A percentile compares a stretch with the other conserved stretches of the same genome.
These are phyloP conservation scores for Escallonia rubra DNA, from an alignment of 129 eudicot genomes.

Conservation along the genomic window DNA sequence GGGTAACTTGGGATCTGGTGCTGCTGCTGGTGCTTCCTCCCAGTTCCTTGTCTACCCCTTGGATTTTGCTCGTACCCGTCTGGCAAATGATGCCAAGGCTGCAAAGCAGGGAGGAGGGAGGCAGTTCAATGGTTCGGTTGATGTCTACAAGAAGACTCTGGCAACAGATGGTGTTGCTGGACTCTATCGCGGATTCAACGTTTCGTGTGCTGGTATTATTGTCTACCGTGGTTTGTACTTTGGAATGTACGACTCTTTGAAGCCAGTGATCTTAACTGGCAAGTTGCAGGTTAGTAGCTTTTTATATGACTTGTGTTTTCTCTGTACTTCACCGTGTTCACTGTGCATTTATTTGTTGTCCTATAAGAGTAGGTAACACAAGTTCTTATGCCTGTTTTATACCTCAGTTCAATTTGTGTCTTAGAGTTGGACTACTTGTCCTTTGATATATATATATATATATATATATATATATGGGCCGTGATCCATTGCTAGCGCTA, in stretches of 20 bases:
- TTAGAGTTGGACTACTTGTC: not conserved
- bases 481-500: no score
- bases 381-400: not conserved
- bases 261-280: slow-evolving; percentile 54
- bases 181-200: slow-evolving; percentile 58
- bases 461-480: no score
- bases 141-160: slow-evolving; percentile 53
- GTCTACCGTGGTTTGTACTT: slow-evolving; percentile 60
- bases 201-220: slow-evolving; percentile 56
- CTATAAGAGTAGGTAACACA: no score
- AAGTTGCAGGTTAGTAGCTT: slow-evolving; percentile 36
- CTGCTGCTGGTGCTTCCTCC: slow-evolving; percentile 62
- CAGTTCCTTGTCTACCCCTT: slow-evolving; percentile 52
- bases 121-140: slow-evolving; percentile 51
- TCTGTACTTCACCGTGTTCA: not conserved
- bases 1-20: slow-evolving; percentile 58
- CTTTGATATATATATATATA: no score
- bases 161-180: slow-evolving; percentile 74
- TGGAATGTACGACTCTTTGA: slow-evolving; percentile 61
- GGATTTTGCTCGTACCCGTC: slow-evolving; percentile 57
- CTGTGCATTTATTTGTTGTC: not conserved
- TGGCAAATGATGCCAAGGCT: slow-evolving; percentile 51
- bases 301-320: not conserved
- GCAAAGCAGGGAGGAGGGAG: slow-evolving; percentile 57
- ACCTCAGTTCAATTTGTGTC: not conserved